Conservation (phyloP, 192 early-diverging fungal genomes). For the Dissophora globulifera region DNA sequence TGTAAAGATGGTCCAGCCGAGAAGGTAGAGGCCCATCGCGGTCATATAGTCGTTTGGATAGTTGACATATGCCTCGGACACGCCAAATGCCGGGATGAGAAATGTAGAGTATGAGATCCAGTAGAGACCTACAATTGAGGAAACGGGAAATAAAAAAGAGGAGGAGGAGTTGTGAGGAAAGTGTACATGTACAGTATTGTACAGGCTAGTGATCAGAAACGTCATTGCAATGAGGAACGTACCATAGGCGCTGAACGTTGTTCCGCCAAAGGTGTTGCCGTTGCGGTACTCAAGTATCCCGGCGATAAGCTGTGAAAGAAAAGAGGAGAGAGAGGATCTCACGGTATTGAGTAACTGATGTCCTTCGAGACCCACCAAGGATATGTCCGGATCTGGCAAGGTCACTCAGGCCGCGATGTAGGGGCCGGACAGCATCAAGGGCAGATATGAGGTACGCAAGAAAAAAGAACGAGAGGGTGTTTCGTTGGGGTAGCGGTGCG, state of each 20-base stretch:
- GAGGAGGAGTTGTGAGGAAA: too few relatives aligned
- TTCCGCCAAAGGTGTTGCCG: slow-evolving; percentile 46
- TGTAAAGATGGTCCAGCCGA: slow-evolving; percentile 64
- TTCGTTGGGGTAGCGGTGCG: too few relatives aligned
- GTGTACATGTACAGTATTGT: too few relatives aligned
- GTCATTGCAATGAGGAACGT: not conserved
- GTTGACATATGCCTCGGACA: slow-evolving; percentile 48
- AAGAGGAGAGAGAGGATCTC: not conserved
- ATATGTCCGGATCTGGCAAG: too few relatives aligned
- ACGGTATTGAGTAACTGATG: too few relatives aligned
- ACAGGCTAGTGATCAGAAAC: not conserved
- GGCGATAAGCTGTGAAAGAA: slow-evolving; percentile 28
- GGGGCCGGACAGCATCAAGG: too few relatives aligned
- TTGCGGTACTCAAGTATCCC: slow-evolving; percentile 39
- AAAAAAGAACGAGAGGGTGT: too few relatives aligned
- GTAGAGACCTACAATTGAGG: slow-evolving; percentile 55
- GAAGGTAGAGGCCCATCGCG: slow-evolving; percentile 57
- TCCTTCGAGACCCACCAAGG: too few relatives aligned
- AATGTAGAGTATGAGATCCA: slow-evolving; percentile 64
- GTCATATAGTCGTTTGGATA: slow-evolving; percentile 54
- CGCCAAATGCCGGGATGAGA: slow-evolving; percentile 62
- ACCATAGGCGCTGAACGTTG: slow-evolving; percentile 45
- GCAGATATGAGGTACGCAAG: too few relatives aligned
- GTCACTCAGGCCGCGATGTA: too few relatives aligned
- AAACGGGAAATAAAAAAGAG: too few relatives aligned